phyloP scores from a whole-genome alignment of 257 asterid genomes.

The Nemophila menziesii region DNA sequence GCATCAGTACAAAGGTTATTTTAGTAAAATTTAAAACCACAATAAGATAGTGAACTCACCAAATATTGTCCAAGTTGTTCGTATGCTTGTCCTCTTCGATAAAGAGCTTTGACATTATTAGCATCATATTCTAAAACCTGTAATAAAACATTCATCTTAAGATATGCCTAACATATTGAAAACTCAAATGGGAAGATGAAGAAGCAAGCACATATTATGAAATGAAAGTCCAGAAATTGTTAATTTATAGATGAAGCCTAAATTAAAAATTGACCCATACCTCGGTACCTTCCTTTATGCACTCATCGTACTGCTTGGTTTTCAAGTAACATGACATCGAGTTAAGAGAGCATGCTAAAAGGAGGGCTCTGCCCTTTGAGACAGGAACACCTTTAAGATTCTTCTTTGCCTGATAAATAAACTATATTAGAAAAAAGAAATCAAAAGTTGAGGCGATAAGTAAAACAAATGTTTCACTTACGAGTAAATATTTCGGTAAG shows the following conservation, averaged over 20 bases:
- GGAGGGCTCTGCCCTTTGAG: constrained; percentile 51
- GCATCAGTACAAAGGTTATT: constrained; percentile 1
- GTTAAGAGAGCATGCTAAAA: constrained; percentile 78
- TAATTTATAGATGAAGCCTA: constrained; percentile 7
- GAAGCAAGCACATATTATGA: neutral
- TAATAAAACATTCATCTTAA: constrained; percentile 6
- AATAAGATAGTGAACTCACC: constrained; percentile 36
- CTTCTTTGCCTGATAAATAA: constrained; percentile 61
- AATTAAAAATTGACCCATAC: constrained; percentile 26
- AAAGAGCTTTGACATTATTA: constrained; percentile 78
- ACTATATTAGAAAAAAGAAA: constrained; percentile 8
- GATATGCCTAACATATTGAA: constrained; percentile 4
- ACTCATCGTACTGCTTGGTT: constrained; percentile 66
- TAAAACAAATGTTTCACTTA: constrained; percentile 26
- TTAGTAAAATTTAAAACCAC: constrained; percentile 3
- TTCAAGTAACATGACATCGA: constrained; percentile 93
- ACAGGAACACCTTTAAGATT: constrained; percentile 58
- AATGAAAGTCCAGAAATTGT: neutral
- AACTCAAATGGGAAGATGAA: neutral
- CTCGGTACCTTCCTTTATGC: constrained; percentile 86
- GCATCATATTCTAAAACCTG: constrained; percentile 71
- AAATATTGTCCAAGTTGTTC: constrained; percentile 54
- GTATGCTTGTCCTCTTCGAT: constrained; percentile 90
- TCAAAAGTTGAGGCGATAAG: neutral
- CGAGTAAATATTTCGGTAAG: constrained; percentile 68